Evolutionary conservation across 2,329 filamentous ascomycete species (phyloP).

Genomic region (Pyrenophora tritici-repentis): DNA sequence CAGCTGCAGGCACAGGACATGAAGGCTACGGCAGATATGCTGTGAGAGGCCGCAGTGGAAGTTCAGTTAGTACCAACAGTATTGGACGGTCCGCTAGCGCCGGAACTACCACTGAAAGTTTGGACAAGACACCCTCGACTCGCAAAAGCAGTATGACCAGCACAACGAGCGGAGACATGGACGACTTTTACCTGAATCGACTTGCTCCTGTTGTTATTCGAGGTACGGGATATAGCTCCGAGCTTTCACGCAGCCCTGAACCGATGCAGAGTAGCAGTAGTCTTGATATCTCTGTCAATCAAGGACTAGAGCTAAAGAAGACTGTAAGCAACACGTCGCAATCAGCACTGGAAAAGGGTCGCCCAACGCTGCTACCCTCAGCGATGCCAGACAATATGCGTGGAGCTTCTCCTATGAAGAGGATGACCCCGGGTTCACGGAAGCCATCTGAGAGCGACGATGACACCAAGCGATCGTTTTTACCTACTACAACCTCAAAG

Average conservation of each 20-base stretch:
- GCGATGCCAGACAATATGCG: conserved; percentile 46
- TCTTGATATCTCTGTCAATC: conserved; percentile 32
- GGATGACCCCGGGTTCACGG: conserved; percentile 28
- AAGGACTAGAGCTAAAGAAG: conserved; percentile 24
- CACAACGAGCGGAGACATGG: conserved; percentile 50
- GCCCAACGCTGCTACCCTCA: conserved; percentile 43
- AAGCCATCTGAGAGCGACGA: conserved; percentile 47
- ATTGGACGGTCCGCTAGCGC: conserved; percentile 54
- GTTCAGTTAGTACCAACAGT: conserved; percentile 57
- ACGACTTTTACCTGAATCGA: conserved; percentile 53
- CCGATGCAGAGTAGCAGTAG: conserved; percentile 45
- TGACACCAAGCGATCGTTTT: conserved; percentile 40
- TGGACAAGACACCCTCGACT: conserved; percentile 42
- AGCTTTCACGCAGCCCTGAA: conserved; percentile 43
- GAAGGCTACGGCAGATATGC: conserved; percentile 79
- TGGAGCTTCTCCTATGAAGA: conserved; percentile 39
- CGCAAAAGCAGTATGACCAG: conserved; percentile 52
- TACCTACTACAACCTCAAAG: conserved; percentile 36
- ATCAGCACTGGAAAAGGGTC: conserved; percentile 21
- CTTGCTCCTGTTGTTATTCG: conserved; percentile 52
- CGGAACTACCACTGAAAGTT: conserved; percentile 46
- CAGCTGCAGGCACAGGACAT: conserved; percentile 89
- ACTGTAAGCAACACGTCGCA: conserved; percentile 25
- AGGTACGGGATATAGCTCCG: conserved; percentile 50
- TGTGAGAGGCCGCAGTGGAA: conserved; percentile 67